A percentile compares a stretch with the other conserved stretches of the same genome.
phyloP scores from a whole-genome alignment of 1,139 yeast genomes.

The Scheffersomyces illinoinensis region DNA sequence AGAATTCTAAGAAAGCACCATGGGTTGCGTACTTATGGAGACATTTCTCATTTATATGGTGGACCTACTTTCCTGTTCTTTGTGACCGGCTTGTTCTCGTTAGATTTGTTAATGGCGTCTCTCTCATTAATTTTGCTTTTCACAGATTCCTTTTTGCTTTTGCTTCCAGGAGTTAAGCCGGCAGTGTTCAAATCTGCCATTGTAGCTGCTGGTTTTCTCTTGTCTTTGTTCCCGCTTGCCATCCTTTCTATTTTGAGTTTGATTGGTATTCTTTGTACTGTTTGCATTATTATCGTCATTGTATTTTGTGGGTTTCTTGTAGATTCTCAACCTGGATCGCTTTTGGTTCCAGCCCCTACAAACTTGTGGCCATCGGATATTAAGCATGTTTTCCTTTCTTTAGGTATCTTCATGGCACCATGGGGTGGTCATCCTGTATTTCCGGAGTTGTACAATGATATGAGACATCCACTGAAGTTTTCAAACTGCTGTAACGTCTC shows the following conservation, averaged over 20 bases:
- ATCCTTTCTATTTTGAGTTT: constrained; percentile 71
- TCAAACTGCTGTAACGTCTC: constrained; percentile 28
- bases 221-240: constrained; percentile 75
- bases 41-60: constrained; percentile 46
- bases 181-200: constrained; percentile 51
- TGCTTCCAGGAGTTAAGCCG: constrained; percentile 55
- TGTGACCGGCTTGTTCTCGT: constrained; percentile 69
- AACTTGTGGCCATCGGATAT: constrained; percentile 54
- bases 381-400: constrained; percentile 54
- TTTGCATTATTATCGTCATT: constrained; percentile 59
- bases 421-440: constrained; percentile 92
- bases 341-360: constrained; percentile 52
- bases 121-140: constrained; percentile 75
- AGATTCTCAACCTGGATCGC: constrained; percentile 62
- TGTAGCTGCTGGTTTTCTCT: constrained; percentile 50
- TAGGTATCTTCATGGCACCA: constrained; percentile 81
- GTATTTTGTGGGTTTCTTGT: constrained; percentile 64
- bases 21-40: constrained; percentile 40
- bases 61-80: constrained; percentile 51
- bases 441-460: constrained; percentile 77
- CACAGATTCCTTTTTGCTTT: constrained; percentile 76
- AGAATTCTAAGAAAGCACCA: constrained; percentile 30
- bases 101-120: constrained; percentile 79
- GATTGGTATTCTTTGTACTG: constrained; percentile 72
- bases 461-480: constrained; percentile 68